Percentiles rank a stretch among this genome's conserved stretches.
Evolutionary conservation across 2,329 filamentous ascomycete genomes (phyloP).

Genomic region (Hypoxylon sp.): DNA sequence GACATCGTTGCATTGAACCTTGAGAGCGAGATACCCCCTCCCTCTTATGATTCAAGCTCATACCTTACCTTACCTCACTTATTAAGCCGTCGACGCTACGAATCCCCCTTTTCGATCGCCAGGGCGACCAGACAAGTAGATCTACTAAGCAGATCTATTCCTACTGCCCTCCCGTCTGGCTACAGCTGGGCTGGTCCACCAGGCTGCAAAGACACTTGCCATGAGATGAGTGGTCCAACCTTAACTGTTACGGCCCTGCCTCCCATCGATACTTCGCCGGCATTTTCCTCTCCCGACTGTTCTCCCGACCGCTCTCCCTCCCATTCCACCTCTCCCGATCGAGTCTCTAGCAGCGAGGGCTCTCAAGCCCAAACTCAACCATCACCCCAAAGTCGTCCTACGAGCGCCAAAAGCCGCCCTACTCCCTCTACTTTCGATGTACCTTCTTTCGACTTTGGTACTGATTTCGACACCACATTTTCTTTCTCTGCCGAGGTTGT

Average conservation of each 20-base stretch:
- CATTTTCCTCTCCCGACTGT: constrained; percentile 42
- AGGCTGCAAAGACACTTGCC: constrained; percentile 40
- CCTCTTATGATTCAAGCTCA: constrained; percentile 2
- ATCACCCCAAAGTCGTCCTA: constrained; percentile 34
- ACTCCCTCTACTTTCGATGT: constrained; percentile 58
- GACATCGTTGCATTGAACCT: constrained; percentile 35
- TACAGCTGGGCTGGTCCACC: constrained; percentile 36
- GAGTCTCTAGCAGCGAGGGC: constrained; percentile 21
- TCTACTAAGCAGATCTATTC: constrained; percentile 31
- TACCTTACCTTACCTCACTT: not conserved
- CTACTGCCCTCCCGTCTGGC: constrained; percentile 15
- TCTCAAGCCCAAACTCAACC: constrained; percentile 19
- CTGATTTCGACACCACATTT: constrained; percentile 58
- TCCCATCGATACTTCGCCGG: constrained; percentile 50
- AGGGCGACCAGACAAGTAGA: constrained; percentile 24
- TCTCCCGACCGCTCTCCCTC: constrained; percentile 49
- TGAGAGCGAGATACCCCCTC: constrained; percentile 7
- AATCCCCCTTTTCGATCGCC: constrained; percentile 26
- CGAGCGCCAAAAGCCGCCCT: constrained; percentile 48
- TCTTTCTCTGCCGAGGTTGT: constrained; percentile 48
- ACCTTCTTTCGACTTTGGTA: constrained; percentile 61
- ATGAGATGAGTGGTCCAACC: constrained; percentile 56
- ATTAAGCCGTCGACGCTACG: not conserved
- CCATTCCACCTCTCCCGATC: constrained; percentile 44
- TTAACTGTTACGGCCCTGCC: constrained; percentile 51